Evolutionary conservation across 1,284 basidiomycete genomes (phyloP).

Genomic region (Polyporus tsugae): DNA sequence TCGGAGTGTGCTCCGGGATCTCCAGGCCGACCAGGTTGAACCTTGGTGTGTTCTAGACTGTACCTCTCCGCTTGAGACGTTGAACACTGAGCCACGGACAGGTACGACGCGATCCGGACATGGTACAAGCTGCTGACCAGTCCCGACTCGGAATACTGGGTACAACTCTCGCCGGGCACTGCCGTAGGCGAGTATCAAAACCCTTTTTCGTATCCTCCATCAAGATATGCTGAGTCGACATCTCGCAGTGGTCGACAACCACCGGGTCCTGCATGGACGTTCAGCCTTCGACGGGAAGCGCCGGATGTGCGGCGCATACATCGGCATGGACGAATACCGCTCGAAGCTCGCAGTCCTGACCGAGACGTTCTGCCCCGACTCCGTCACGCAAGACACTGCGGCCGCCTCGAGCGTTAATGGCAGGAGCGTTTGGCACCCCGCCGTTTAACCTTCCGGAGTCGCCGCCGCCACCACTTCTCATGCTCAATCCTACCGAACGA

Average conservation of each 20-base stretch:
- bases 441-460: conserved; percentile 39
- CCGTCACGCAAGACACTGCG: conserved; percentile 34
- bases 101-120: conserved; percentile 84
- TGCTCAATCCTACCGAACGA: no score
- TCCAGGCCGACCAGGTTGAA: conserved; percentile 69
- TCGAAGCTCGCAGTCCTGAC: conserved; percentile 78
- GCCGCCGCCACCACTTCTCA: no score
- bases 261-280: conserved; percentile 93
- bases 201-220: neutral
- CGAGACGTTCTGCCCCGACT: conserved; percentile 57
- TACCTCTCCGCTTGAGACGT: neutral
- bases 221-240: conserved; percentile 11
- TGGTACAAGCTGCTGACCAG: conserved; percentile 85
- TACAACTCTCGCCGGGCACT: conserved; percentile 87
- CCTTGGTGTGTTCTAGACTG: conserved; percentile 62
- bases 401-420: conserved; percentile 32
- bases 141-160: conserved; percentile 91
- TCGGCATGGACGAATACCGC: conserved; percentile 89
- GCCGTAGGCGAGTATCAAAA: conserved; percentile 80
- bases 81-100: conserved; percentile 38
- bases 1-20: conserved; percentile 76
- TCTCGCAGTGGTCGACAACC: conserved; percentile 86
- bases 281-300: conserved; percentile 89
- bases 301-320: conserved; percentile 95
- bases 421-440: conserved; percentile 47